Conservation (phyloP, 768 basidiomycete genomes). For the Collybia nuda region DNA sequence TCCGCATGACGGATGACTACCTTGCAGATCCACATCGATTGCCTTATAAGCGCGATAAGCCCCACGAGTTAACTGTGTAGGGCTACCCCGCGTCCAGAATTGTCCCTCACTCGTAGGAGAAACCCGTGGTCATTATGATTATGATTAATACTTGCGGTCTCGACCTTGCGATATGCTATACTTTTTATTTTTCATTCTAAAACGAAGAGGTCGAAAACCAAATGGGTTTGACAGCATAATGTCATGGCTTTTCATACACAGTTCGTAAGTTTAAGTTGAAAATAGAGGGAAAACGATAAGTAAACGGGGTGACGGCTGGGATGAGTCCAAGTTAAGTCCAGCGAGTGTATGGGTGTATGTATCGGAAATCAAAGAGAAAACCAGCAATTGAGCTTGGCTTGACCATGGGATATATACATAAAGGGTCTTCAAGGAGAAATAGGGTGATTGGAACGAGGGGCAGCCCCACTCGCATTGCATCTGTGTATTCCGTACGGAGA, state of each 20-base stretch:
- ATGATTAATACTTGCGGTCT: too few species aligned
- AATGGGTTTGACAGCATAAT: constrained; percentile 13
- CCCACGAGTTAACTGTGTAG: not conserved
- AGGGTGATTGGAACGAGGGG: constrained; percentile 1
- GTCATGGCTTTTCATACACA: constrained; percentile 14
- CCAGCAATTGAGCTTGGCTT: too few species aligned
- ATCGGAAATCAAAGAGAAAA: not conserved
- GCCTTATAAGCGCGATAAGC: not conserved
- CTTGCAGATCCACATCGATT: too few species aligned
- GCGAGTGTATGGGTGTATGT: not conserved
- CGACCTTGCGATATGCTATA: not conserved
- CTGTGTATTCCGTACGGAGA: too few species aligned
- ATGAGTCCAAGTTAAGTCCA: constrained; percentile 10
- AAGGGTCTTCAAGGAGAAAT: constrained; percentile 2
- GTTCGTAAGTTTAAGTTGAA: constrained; percentile 10
- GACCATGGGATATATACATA: not conserved
- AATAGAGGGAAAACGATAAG: constrained; percentile 6
- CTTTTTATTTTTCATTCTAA: not conserved
- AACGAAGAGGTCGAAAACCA: constrained; percentile 5
- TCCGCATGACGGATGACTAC: not conserved
- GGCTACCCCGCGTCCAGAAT: not conserved
- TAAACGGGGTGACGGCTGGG: constrained; percentile 7
- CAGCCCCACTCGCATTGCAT: too few species aligned
- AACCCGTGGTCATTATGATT: not conserved
- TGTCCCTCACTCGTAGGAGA: not conserved